A percentile compares a stretch with the other conserved stretches of the same genome.
phyloP scores from a whole-genome alignment of 2,329 filamentous ascomycete species.

The Dactylellina parvicollis region DNA sequence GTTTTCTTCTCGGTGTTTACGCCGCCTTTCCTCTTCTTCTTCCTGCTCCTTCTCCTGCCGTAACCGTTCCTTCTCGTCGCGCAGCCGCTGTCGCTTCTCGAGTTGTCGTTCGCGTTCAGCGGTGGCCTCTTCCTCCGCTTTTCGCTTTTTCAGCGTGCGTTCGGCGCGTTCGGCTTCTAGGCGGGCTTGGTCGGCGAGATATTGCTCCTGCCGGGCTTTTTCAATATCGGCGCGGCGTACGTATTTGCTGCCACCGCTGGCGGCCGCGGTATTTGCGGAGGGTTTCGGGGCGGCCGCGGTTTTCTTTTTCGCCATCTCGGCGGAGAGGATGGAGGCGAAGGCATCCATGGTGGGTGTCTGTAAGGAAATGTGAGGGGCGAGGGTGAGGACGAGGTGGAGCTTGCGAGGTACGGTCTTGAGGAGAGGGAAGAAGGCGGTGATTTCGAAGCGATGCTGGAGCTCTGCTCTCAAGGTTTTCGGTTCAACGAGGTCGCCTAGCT shows the following conservation, averaged over 20 bases:
- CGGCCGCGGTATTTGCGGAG: conserved; percentile 55
- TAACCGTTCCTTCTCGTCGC: conserved; percentile 81
- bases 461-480: too few relatives aligned
- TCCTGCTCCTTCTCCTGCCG: conserved; percentile 63
- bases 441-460: too few relatives aligned
- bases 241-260: conserved; percentile 73
- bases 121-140: conserved; percentile 85
- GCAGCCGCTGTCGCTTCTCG: conserved; percentile 81
- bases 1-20: conserved; percentile 59
- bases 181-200: conserved; percentile 80
- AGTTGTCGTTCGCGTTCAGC: conserved; percentile 69
- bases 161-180: conserved; percentile 77
- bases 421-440: too few relatives aligned
- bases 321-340: conserved; percentile 91
- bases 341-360: conserved; percentile 74
- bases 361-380: too few relatives aligned
- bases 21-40: conserved; percentile 63
- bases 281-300: conserved; percentile 66
- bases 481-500: too few relatives aligned
- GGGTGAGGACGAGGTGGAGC: too few relatives aligned
- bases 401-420: too few relatives aligned
- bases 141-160: conserved; percentile 80
- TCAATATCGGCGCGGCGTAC: conserved; percentile 86
- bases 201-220: conserved; percentile 79
- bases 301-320: conserved; percentile 82